Conservation (phyloP, 2,329 filamentous ascomycete species). For the Trichoderma endophyticum region DNA sequence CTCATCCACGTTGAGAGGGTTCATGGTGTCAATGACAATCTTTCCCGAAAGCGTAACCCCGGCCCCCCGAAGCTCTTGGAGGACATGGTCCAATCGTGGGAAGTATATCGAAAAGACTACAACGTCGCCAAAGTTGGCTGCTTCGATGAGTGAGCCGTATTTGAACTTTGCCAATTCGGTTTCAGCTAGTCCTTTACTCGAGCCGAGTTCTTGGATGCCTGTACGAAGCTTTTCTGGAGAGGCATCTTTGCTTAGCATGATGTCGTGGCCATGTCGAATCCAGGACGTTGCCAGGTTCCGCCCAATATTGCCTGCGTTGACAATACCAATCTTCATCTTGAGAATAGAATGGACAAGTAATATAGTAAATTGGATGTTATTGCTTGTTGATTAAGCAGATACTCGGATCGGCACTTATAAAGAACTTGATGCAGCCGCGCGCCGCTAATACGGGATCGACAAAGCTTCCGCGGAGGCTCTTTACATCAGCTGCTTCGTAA, state of each 20-base stretch:
- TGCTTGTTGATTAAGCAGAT: background rate
- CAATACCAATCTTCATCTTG: background rate
- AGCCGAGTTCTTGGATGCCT: background rate
- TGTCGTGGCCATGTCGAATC: background rate
- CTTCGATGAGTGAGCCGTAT: background rate
- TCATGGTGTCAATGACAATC: background rate
- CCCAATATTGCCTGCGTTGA: background rate
- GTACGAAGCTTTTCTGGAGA: background rate
- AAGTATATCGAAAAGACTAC: background rate
- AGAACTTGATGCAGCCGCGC: background rate
- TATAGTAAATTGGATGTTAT: background rate
- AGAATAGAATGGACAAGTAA: background rate
- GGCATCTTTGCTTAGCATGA: background rate
- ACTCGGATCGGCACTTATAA: background rate
- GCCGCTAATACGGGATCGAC: background rate
- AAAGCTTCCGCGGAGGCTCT: background rate
- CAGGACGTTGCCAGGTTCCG: background rate
- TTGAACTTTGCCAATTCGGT: background rate
- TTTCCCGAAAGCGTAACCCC: background rate
- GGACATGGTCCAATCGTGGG: background rate
- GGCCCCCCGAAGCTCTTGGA: background rate
- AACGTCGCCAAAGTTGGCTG: background rate
- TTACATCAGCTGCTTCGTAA: background rate
- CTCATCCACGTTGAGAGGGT: background rate
- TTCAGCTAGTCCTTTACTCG: background rate